phyloP scores from a whole-genome alignment of 2,329 filamentous ascomycete species.

The Tothia fuscella region DNA sequence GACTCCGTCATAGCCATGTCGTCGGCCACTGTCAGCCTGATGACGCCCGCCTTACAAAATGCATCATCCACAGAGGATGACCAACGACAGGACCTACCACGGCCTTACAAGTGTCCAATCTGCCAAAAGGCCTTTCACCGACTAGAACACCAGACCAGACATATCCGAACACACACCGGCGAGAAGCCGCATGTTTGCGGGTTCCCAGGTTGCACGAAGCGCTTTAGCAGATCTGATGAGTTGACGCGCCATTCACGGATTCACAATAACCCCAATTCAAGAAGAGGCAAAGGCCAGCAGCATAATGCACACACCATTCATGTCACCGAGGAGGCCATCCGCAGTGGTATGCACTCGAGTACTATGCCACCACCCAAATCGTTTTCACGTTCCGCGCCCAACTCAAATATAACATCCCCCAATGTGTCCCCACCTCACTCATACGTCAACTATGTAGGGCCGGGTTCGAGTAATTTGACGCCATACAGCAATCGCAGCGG shows the following conservation, averaged over 20 bases:
- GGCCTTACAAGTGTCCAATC: constrained; percentile 95
- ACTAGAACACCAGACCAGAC: constrained; percentile 81
- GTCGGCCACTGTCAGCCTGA: constrained; percentile 35
- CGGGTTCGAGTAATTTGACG: constrained; percentile 40
- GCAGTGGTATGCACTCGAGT: constrained; percentile 38
- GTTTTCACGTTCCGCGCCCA: constrained; percentile 77
- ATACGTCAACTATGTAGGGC: constrained; percentile 35
- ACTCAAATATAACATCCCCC: constrained; percentile 77
- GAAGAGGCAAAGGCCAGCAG: constrained; percentile 62
- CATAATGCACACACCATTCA: constrained; percentile 21
- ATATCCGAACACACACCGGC: constrained; percentile 94
- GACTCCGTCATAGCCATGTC: too few relatives aligned
- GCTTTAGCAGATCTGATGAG: constrained; percentile 93
- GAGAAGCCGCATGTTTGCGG: constrained; percentile 97
- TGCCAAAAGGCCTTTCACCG: constrained; percentile 99
- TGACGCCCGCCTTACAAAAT: constrained; percentile 50
- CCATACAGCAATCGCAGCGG: constrained; percentile 40
- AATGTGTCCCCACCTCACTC: constrained; percentile 93
- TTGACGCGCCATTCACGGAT: constrained; percentile 94
- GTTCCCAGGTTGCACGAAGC: constrained; percentile 91
- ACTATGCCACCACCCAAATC: constrained; percentile 71
- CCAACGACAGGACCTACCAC: constrained; percentile 69
- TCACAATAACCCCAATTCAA: constrained; percentile 97
- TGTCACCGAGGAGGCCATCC: constrained; percentile 40
- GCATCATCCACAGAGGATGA: too few relatives aligned